Evolutionary conservation across 805 yeast species (phyloP), one percentile per base, ranked within the genome.

Genomic region (Metschnikowia noctiluminum): DNA sequence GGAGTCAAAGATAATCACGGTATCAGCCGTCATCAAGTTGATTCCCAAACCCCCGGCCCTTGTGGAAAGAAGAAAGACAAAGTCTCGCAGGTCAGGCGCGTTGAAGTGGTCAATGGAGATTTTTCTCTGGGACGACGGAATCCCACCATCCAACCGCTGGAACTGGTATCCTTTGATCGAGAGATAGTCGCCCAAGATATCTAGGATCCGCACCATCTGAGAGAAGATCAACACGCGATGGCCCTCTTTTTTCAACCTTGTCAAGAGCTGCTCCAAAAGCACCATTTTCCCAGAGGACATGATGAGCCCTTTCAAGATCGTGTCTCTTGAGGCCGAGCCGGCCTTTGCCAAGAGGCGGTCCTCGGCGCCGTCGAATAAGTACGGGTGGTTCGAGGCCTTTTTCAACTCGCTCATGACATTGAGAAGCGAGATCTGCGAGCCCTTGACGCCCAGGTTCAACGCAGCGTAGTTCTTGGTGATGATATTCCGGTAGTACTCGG

Each of bases 211-310:
- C 28, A 94, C 99, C 99, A 94, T 94, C 66, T 94, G 99, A 14
- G 95, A 85, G 68, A 94, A 94, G 52, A 94, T 91, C 48, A 94
- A 76, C 3, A 94, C 99, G 54, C 99, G 78, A 63, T 94, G 99
- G 3, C 98, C 98, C 68, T 94, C 99, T 62, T 87, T 86, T 53
- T 83, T 81, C 62, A 94, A 76, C 54, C 96, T 78, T 4, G 89
- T 86, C 51, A 94, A 76, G 36, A 94, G 73, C 65, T 94, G 91
- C 69, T 94, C 99, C 44, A 94, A 73, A 42, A 94, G 75, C 7
- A 94, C 99, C 99, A 94, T 94, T 64, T 94, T 94, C 60, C 99
- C 99, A 7, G 96, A 88, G 14, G 95, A 88, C 99, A 94, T 94
- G 55, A 94, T 88, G 74, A 94, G 73, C 13, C 99, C 99, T 62